These are phyloP conservation scores for Berkeleyomyces basicola DNA, from an alignment of 2,329 filamentous ascomycete species.

Conservation along the genomic window DNA sequence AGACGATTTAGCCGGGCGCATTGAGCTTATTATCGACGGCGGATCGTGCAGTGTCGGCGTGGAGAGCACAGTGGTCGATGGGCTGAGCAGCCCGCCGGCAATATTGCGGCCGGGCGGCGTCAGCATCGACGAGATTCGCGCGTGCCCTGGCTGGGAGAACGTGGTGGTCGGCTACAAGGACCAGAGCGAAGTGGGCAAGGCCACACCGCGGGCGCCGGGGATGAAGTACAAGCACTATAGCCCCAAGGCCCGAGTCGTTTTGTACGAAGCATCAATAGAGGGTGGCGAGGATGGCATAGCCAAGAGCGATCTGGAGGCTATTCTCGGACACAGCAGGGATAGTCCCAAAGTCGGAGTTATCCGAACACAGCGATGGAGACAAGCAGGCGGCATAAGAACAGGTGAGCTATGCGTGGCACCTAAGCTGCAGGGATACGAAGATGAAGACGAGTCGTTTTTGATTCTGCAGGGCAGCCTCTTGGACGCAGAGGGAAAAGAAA, in stretches of 20 bases:
- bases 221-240: constrained; percentile 99
- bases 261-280: constrained; percentile 48
- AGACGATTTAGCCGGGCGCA: constrained; percentile 66
- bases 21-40: constrained; percentile 78
- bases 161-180: constrained; percentile 69
- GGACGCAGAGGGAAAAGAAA: constrained; percentile 19
- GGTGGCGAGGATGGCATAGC: constrained; percentile 23
- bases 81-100: constrained; percentile 61
- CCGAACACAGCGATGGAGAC: constrained; percentile 37
- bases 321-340: constrained; percentile 16
- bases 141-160: constrained; percentile 64
- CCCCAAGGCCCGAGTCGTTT: constrained; percentile 67
- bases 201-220: constrained; percentile 68
- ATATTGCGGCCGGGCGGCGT: constrained; percentile 79
- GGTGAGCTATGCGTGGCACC: constrained; percentile 18
- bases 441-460: constrained; percentile 20
- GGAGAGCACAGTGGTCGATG: constrained; percentile 93
- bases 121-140: constrained; percentile 59
- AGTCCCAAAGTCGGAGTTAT: constrained; percentile 31
- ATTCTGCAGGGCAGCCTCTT: constrained; percentile 27
- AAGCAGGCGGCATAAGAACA: constrained; percentile 26
- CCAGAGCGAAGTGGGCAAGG: constrained; percentile 43
- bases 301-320: constrained; percentile 21
- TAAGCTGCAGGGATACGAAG: constrained; percentile 18
- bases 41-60: constrained; percentile 77